Evolutionary conservation across 768 basidiomycete species (phyloP), one percentile per base, ranked within the genome.

Genomic region (Tylopilus plumbeoviolaceoides): DNA sequence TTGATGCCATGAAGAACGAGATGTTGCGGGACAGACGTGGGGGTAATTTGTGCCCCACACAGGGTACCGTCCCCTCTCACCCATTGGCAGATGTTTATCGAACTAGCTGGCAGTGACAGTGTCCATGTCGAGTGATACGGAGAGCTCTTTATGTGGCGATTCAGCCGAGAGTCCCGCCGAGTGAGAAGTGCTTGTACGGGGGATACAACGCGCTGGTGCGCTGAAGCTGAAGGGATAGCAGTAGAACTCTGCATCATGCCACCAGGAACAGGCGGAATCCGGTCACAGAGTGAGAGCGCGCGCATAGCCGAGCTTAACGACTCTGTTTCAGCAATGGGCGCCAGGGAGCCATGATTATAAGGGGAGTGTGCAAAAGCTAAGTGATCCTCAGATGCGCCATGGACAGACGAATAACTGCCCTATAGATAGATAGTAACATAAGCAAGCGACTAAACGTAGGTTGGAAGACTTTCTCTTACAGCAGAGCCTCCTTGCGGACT

Each of bases 51-150:
- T 1, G 0, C 33, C 0, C 21, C 18, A 30, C 63, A 64, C 8
- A 41, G 10, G 0, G 21, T 18, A 1, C 54, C 57, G n/a, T 60
- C 40, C 0, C 40, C 44, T 1, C 0, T 3, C 0, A 31, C 1
- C 63, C 63, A 67, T 2, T 27, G 5, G 18, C 65, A 65, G 1
- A 1, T 10, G 18, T 47, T 48, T 0, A 8, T 4, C 0, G 33
- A 1, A 9, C 45, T 25, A 1, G 44, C 21, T 1, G 51, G 57
- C 3, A 47, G 8, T 5, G 61, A 57, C 4, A 23, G 33, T 12
- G 54, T 23, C 17, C 50, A 53, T 14, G 2, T 33, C 1, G 41
- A 14, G 2, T 0, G 33, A 20, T 21, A n/a, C 12, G 42, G 36
- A 15, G 39, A 28, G 20, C 9, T 35, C 3, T 33, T 3, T 12